Evolutionary conservation across 2,329 filamentous ascomycete genomes (phyloP), one percentile per base, ranked within the genome.

Genomic region (Decorospora gaudefroyi): DNA sequence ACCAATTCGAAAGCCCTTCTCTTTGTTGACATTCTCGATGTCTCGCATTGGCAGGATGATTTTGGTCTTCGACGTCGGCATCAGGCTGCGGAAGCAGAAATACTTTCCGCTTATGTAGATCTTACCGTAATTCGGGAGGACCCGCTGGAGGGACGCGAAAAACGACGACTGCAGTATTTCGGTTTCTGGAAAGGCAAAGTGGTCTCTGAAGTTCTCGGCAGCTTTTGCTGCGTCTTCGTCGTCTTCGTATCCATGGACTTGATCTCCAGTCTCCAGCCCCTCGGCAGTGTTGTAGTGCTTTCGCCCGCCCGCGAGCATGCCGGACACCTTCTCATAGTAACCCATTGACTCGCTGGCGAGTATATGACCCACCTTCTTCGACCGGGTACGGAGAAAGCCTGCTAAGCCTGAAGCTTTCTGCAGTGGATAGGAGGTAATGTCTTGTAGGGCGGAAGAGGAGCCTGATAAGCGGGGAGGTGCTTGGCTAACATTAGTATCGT

Each of bases 301-400:
- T 59, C 86, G 85, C 9, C 89, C 89, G 22, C 93, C 93, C 56
- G 90, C 88, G 84, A 93, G 93, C 88, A 97, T 97, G 25, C 90
- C 92, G 0, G 92, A 95, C 0, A 97, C 91, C 69, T 96, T 97
- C 64, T 95, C 91, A 21, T 96, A 86, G 65, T 97, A 97, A 1
- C 90, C 90, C 85, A 96, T 95, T 0, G 92, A 95, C 68, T 96
- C 91, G 0, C 86, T 89, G 5, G 92, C 88, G 31, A 97, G 74
- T 6, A 95, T 74, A 18, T 78, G 88, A 48, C 88, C 89, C 84
- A 97, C 88, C 22, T 84, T 83, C 56, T 88, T 87, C 15, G 90
- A 86, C 15, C 87, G 84, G 42, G 80, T 86, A 62, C 87, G 88
- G 37, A 96, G 76, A 64, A 90, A 96, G 32, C 85, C 88, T 6